phyloP scores from a whole-genome alignment of 768 basidiomycete genomes.

The Russula earlei region DNA sequence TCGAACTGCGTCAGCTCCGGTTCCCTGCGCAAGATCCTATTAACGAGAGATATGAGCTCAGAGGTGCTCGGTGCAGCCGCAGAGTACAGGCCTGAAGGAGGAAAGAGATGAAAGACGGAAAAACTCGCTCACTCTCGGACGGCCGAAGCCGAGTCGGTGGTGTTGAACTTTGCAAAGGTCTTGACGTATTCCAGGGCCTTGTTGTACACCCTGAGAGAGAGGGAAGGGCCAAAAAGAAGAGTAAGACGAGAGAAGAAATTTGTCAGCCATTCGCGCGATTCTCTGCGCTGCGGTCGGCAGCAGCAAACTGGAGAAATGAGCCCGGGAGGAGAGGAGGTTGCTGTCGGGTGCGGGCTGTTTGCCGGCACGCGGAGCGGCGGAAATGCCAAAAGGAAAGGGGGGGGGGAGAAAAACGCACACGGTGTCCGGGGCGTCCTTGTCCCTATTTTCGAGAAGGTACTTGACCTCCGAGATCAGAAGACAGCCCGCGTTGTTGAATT shows the following conservation, averaged over 20 bases:
- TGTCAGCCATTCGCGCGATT: too few relatives aligned
- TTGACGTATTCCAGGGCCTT: slow-evolving; percentile 90
- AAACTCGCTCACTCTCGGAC: slow-evolving; percentile 42
- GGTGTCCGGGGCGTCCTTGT: slow-evolving; percentile 82
- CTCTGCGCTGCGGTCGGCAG: too few relatives aligned
- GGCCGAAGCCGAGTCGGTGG: slow-evolving; percentile 71
- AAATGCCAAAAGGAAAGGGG: too few relatives aligned
- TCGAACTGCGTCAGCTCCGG: slow-evolving; percentile 80
- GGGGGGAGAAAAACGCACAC: slow-evolving; percentile 40
- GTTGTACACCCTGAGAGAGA: slow-evolving; percentile 67
- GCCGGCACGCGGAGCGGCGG: too few relatives aligned
- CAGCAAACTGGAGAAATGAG: too few relatives aligned
- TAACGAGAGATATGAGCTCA: slow-evolving; percentile 1
- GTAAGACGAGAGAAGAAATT: too few relatives aligned
- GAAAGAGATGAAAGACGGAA: too few relatives aligned
- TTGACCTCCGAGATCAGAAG: slow-evolving; percentile 89
- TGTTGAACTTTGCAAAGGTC: slow-evolving; percentile 84
- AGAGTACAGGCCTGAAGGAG: background rate
- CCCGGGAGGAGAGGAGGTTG: too few relatives aligned
- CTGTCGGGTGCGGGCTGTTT: too few relatives aligned
- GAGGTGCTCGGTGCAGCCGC: background rate
- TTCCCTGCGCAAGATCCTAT: slow-evolving; percentile 70
- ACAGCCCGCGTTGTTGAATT: slow-evolving; percentile 89
- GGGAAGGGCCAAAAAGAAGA: too few relatives aligned
- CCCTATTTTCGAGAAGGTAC: slow-evolving; percentile 77